Conservation (phyloP, 148 eudicot genomes). For the Arbutus unedo region DNA sequence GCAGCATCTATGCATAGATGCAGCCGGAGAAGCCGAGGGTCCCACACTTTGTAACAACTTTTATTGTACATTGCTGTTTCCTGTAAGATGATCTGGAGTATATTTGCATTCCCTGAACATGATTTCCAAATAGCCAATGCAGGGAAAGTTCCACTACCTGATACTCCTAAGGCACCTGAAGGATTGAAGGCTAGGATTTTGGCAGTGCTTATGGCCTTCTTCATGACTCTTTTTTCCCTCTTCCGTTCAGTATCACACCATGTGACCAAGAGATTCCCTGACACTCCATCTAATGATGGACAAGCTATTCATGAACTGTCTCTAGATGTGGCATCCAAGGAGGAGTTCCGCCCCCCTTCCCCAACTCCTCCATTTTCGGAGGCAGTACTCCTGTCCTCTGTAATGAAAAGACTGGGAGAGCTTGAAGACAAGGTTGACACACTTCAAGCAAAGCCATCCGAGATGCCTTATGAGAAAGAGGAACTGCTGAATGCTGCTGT, state of each 20-base stretch:
- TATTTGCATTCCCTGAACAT: not conserved
- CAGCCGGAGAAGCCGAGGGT: not conserved
- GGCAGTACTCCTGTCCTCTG: conserved; percentile 47
- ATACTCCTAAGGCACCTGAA: conserved; percentile 46
- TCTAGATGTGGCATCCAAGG: conserved; percentile 36
- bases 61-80: not conserved
- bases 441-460: conserved; percentile 62
- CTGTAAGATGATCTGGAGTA: not conserved
- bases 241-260: conserved; percentile 41
- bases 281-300: conserved; percentile 26
- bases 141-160: conserved; percentile 40
- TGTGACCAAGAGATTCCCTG: conserved; percentile 51
- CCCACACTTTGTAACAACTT: not conserved
- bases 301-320: conserved; percentile 34
- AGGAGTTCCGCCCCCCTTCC: conserved; percentile 64
- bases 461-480: conserved; percentile 70
- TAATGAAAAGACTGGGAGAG: conserved; percentile 36
- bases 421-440: conserved; percentile 66
- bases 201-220: conserved; percentile 56
- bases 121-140: conserved; percentile 21
- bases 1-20: not conserved
- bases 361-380: conserved; percentile 54
- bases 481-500: conserved; percentile 71
- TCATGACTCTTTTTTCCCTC: conserved; percentile 44
- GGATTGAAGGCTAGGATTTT: conserved; percentile 41